Evolutionary conservation across 2,329 filamentous ascomycete genomes (phyloP), one percentile per base, ranked within the genome.

Genomic region (Pyrenophora tritici-repentis): DNA sequence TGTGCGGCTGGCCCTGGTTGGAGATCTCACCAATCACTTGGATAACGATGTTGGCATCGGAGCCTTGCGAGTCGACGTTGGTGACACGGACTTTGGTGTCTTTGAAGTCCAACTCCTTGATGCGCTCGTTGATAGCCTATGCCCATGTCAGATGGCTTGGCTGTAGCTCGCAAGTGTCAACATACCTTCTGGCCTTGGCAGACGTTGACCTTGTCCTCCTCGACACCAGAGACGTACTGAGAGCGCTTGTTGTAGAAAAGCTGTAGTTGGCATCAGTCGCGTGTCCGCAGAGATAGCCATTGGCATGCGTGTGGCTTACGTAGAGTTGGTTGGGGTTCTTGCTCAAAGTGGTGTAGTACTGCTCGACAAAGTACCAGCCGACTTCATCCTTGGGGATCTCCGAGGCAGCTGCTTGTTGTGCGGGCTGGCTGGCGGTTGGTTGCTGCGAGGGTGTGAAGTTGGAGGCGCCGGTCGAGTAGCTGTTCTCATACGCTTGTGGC

Each of bases 321-420:
- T 91, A 93, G 67, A 99, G 89, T 78, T 94, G 95, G 73, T 96
- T 91, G 17, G 94, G 92, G 62, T 81, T 89, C 78, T 93, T 92
- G 85, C 92, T 97, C 71, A 99, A 80, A 56, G 91, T 99, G 65
- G 90, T 97, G 79, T 99, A 99, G 82, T 97, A 99, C 77, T 96
- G 91, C 83, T 97, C 92, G 52, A 99, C 94, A 66, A 99, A 99
- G 80, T 93, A 97, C 94, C 94, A 99, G 76, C 91, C 94, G 63
- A 99, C 91, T 79, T 97, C 91, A 74, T 96, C 91, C 81, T 96
- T 97, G 66, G 79, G 80, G 57, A 85, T 82, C 36, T 81, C 78
- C 18, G 68, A 63, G 20, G 68, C 62, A 26, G 67, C 44, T 17
- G 64, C 61, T 61, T 62, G 61, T 61, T 58, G 63, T 55, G 58